These are phyloP conservation scores for Podaxis carcinomalis DNA, from an alignment of 768 basidiomycete species.

Conservation along the genomic window DNA sequence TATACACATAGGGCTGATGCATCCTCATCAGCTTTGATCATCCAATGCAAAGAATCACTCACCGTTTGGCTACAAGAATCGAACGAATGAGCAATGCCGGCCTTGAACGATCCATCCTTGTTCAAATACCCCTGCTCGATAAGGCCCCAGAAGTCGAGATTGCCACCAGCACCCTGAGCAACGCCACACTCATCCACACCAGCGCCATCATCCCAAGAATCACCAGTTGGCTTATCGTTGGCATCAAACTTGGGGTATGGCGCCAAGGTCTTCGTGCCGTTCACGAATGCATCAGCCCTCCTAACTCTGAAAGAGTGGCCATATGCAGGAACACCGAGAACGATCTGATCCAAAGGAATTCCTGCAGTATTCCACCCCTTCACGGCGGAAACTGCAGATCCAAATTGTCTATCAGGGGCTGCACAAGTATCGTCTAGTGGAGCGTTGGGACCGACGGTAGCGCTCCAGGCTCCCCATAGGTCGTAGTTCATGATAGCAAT, in stretches of 20 bases:
- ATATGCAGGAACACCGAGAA: constrained; percentile 81
- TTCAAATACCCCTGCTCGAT: constrained; percentile 52
- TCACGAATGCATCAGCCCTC: constrained; percentile 37
- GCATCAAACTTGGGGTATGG: constrained; percentile 53
- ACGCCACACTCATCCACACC: constrained; percentile 56
- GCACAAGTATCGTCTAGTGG: constrained; percentile 83
- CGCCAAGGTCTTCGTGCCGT: constrained; percentile 34
- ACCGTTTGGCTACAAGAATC: constrained; percentile 76
- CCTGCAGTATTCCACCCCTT: constrained; percentile 71
- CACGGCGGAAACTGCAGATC: constrained; percentile 75
- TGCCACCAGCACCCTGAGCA: constrained; percentile 44
- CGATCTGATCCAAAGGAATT: constrained; percentile 61
- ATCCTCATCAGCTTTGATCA: not conserved
- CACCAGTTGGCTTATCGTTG: constrained; percentile 47
- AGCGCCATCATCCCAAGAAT: constrained; percentile 56
- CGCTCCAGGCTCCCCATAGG: constrained; percentile 59
- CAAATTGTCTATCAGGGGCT: constrained; percentile 49
- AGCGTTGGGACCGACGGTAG: constrained; percentile 77
- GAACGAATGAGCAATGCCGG: constrained; percentile 47
- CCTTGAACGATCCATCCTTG: constrained; percentile 39
- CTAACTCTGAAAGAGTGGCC: constrained; percentile 73
- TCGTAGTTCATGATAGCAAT: constrained; percentile 69
- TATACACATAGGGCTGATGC: constrained; percentile 41
- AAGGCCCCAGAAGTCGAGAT: constrained; percentile 64
- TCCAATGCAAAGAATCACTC: constrained; percentile 18